Evolutionary conservation across 805 yeast species (phyloP), one percentile per base, ranked within the genome.

Genomic region (Candida khao-thaluensis): DNA sequence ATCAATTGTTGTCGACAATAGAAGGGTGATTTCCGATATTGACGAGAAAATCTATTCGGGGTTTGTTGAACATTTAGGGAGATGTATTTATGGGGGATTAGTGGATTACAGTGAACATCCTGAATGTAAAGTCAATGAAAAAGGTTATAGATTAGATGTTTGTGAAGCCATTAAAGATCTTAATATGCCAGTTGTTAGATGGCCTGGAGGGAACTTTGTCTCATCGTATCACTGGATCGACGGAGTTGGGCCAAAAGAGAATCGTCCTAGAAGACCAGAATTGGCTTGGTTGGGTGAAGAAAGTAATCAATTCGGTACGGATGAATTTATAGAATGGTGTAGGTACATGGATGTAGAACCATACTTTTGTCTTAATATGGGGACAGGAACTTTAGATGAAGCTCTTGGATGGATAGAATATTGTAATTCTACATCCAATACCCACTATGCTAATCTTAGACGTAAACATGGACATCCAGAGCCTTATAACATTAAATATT

Each of bases 121-220:
- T 10, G 44, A 42, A 18, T 40, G 41, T 11, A 40, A 51, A 21
- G 51, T 51, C 24, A 59, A 48, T 30, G 49, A 48, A 8, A 45
- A 52, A 24, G 63, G 64, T 1, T 52, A 50, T 35, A 47, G 66
- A 27, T 18, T 43, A 6, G 66, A 61, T 39, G 66, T 61, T 15
- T 42, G 51, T 10, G 35, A 56, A 17, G 64, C 64, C 3, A 50
- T 61, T 25, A 52, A 52, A 41, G 61, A 51, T 20, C 49, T 61
- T 20, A 44, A 59, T 22, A 52, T 60, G 57, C 65, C 66, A 9
- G 60, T 57, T 5, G 55, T 60, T 9, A 49, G 66, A 37, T 60
- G 62, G 55, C 66, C 66, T 23, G 66, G 66, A 11, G 66, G 66
- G 10, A 60, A 60, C 38, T 60, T 60, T 44, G 64, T 58, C 16